phyloP scores from a whole-genome alignment of 2,329 filamentous ascomycete genomes.

The Aureobasidium namibiae region DNA sequence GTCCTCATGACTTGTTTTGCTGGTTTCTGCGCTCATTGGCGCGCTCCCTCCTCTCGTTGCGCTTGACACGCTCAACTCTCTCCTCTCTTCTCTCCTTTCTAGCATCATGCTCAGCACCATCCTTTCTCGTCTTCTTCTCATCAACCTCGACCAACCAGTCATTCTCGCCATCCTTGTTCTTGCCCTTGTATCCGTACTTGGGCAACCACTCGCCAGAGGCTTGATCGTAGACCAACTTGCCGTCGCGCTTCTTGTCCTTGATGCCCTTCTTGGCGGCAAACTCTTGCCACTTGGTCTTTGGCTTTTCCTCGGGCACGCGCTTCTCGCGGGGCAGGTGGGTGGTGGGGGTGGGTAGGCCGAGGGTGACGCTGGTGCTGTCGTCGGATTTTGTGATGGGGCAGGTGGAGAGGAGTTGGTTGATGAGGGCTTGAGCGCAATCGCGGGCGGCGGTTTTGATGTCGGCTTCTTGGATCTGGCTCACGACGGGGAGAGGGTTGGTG shows the following conservation, averaged over 20 bases:
- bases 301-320: slow-evolving; percentile 71
- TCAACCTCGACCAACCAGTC: slow-evolving; percentile 93
- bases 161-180: slow-evolving; percentile 73
- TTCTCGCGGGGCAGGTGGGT: slow-evolving; percentile 84
- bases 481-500: slow-evolving; percentile 66
- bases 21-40: slow-evolving; percentile 50
- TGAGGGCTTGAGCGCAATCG: slow-evolving; percentile 81
- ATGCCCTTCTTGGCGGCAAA: slow-evolving; percentile 98
- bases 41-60: slow-evolving; percentile 36
- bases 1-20: slow-evolving; percentile 1
- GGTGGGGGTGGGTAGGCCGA: slow-evolving; percentile 62
- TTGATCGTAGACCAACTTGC: slow-evolving; percentile 79
- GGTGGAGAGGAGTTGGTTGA: slow-evolving; percentile 89
- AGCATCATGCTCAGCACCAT: slow-evolving; percentile 47
- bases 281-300: slow-evolving; percentile 87
- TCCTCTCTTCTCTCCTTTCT: slow-evolving; percentile 55
- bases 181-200: slow-evolving; percentile 90
- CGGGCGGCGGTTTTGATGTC: slow-evolving; percentile 63
- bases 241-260: slow-evolving; percentile 74
- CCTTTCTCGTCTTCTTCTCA: slow-evolving; percentile 49
- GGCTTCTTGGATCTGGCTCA: slow-evolving; percentile 35
- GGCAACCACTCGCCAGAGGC: slow-evolving; percentile 79
- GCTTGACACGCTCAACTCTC: slow-evolving; percentile 39
- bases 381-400: slow-evolving; percentile 66
- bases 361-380: slow-evolving; percentile 56